phyloP scores from a whole-genome alignment of 2,329 filamentous ascomycete species.

The Herpotrichia juniperi region DNA sequence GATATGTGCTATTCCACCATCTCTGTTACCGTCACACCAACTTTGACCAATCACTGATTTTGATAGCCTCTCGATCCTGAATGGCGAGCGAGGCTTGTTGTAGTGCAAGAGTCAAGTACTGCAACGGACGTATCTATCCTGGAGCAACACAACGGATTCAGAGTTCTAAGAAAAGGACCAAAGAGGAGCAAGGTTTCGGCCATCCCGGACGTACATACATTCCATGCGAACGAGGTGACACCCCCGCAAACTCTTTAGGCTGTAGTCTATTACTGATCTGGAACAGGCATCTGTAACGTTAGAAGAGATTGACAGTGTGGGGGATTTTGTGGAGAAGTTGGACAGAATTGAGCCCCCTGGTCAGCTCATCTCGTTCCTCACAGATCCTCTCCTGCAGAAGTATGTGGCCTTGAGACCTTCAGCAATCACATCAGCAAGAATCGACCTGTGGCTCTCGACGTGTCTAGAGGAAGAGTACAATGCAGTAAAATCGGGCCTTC shows the following conservation, averaged over 20 bases:
- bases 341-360: conserved; percentile 83
- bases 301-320: conserved; percentile 77
- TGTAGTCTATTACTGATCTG: conserved; percentile 13
- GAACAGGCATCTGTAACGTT: conserved; percentile 56
- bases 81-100: conserved; percentile 72
- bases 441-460: conserved; percentile 46
- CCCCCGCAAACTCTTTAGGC: conserved; percentile 7
- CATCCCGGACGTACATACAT: conserved; percentile 74
- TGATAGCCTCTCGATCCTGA: conserved; percentile 70
- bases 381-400: conserved; percentile 80
- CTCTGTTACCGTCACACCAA: background rate
- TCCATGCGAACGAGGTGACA: conserved; percentile 68
- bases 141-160: conserved; percentile 62
- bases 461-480: conserved; percentile 46
- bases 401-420: conserved; percentile 63
- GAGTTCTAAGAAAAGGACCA: conserved; percentile 61
- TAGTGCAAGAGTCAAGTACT: conserved; percentile 66
- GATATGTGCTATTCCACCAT: background rate
- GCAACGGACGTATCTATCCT: conserved; percentile 47
- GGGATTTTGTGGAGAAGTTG: conserved; percentile 72
- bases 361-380: conserved; percentile 77
- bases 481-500: conserved; percentile 18
- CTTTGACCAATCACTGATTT: conserved; percentile 26
- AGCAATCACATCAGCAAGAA: conserved; percentile 29
- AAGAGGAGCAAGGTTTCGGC: conserved; percentile 58